Percentiles rank a stretch among this genome's conserved stretches.
phyloP scores from a whole-genome alignment of 163 green algal genomes.

The Picocystis sp. region DNA sequence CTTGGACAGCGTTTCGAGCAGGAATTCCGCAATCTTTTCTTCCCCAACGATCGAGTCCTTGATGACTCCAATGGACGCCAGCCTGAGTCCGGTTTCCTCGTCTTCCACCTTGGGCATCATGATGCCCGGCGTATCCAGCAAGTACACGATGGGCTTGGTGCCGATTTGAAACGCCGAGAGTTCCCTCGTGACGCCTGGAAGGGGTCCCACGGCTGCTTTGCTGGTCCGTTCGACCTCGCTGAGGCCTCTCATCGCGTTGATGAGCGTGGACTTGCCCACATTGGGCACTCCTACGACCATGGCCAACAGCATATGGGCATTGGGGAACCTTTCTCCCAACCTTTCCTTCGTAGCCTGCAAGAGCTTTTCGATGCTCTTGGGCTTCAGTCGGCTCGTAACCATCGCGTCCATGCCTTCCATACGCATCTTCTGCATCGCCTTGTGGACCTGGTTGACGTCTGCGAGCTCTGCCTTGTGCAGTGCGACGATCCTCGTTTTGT shows the following conservation, averaged over 20 bases:
- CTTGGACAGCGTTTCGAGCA: no score
- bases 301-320: constrained; percentile 7
- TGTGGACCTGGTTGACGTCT: no score
- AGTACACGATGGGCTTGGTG: constrained; percentile 15
- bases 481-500: no score
- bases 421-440: no score
- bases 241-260: constrained; percentile 14
- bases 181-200: constrained; percentile 18
- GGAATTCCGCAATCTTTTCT: no score
- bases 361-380: constrained; percentile 9
- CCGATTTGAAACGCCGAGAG: constrained; percentile 23
- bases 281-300: constrained; percentile 21
- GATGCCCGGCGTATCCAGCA: constrained; percentile 35
- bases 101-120: constrained; percentile 19
- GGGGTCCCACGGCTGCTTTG: background rate
- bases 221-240: background rate
- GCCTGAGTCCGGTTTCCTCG: constrained; percentile 11
- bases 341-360: constrained; percentile 10
- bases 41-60: constrained; percentile 69
- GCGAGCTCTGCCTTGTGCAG: no score
- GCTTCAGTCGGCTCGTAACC: no score
- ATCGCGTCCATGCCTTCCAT: no score
- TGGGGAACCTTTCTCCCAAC: constrained; percentile 8
- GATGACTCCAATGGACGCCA: constrained; percentile 48
- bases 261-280: constrained; percentile 21